Evolutionary conservation across 1,284 basidiomycete species (phyloP).

Genomic region (Schizophyllum amplum): DNA sequence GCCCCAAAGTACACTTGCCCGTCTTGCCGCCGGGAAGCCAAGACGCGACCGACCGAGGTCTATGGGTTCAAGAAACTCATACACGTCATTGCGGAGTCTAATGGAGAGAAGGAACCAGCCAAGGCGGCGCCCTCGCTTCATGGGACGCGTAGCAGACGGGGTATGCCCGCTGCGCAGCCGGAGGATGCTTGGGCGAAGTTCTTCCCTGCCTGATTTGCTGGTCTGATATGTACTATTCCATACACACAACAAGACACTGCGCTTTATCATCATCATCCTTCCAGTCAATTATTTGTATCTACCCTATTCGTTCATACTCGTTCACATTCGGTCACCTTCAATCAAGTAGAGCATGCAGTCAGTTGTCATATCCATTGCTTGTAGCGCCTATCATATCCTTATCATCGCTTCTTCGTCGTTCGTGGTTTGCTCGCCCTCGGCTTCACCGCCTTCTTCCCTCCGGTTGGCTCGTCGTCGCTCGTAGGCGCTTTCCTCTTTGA

Average conservation of each 20-base stretch:
- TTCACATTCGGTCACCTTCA: too few species aligned
- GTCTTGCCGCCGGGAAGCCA: constrained; percentile 45
- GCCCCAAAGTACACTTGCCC: constrained; percentile 57
- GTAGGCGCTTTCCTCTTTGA: constrained; percentile 41
- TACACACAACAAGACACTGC: too few species aligned
- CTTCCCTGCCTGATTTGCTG: constrained; percentile 27
- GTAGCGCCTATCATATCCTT: not conserved
- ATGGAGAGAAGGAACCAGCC: constrained; percentile 39
- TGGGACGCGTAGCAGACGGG: constrained; percentile 11
- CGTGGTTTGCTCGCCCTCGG: constrained; percentile 27
- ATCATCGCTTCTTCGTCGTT: constrained; percentile 25
- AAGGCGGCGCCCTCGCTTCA: constrained; percentile 10
- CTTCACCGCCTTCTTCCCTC: constrained; percentile 28
- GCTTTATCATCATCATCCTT: too few species aligned
- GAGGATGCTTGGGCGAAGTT: constrained; percentile 42
- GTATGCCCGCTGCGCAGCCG: constrained; percentile 13
- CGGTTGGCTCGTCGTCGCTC: constrained; percentile 38
- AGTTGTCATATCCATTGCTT: too few species aligned
- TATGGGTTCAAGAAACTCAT: constrained; percentile 53
- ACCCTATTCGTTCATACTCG: too few species aligned
- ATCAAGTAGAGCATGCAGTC: too few species aligned
- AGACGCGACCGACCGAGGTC: constrained; percentile 44
- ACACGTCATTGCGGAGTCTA: constrained; percentile 33
- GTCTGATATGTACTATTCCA: too few species aligned
- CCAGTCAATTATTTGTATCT: too few species aligned